Base-by-base conservation (phyloP, 805 yeast species). In the Pichia cephalocereana region DNA sequence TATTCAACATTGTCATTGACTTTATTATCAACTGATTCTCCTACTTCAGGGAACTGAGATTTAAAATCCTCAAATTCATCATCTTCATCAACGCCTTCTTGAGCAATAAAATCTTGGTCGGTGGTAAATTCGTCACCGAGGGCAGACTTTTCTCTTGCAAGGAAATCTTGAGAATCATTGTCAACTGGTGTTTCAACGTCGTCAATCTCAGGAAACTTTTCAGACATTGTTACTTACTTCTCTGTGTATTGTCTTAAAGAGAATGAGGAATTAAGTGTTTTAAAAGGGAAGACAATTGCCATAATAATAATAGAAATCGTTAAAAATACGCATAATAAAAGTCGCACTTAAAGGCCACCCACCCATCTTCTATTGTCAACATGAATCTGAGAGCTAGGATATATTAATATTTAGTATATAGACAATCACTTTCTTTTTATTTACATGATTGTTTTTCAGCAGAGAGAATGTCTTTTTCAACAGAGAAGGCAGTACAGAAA, bases 121-220 rank as follows among this genome's bases (percentile, higher is more conserved):
- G 86, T 80, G 52, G 76, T 72, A 68, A 83, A 83, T 63, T 82
- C 86, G 55, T 80, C 84, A 12, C 90, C 90, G 15, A 83, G 61
- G 14, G 79, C 66, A 54, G 80, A 84, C 58, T 76, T 76, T 62
- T 83, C 90, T 64, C 90, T 76, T 31, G 82, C 68, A 45, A 83
- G 69, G 60, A 83, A 83, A 63, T 82, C 87, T 8, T 27, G 38
- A 9, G 75, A 68, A 11, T 31, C 44, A 3, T 42, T 26, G 10
- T 18, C 44, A 4, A 23, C 34, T 44, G 64, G 37, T 8, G 39
- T 17, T 8, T 34, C 73, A 17, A 65, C 75, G 37, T 66, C 67
- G 41, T 77, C 74, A 54, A 83, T 70, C 52, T 78, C 88, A 43
- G 95, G 93, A 64, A 79, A 84, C 66, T 83, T 82, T 53, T 85